Evolutionary conservation across 257 asterid genomes (phyloP), one percentile per base, ranked within the genome.

Genomic region (Ilex asprella): DNA sequence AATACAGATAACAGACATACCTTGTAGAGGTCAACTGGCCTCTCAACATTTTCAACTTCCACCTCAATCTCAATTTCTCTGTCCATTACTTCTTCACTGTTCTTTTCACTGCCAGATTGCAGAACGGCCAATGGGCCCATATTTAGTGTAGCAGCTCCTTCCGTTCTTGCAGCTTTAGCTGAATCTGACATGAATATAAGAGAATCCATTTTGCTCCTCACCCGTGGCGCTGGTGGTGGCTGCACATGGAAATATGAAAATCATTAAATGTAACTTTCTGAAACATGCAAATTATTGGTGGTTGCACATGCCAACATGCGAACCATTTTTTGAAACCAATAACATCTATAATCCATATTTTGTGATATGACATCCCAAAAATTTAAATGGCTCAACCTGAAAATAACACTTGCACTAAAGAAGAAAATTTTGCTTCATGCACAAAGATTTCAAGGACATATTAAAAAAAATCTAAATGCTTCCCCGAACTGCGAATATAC

Each of bases 21-120:
- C 85, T 92, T 92, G 75, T 89, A 92, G 21, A 92, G 83, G 78
- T 92, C 98, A 53, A 92, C 91, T 49, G 97, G 98, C 78, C 97
- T 88, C 77, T 89, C 95, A 11, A 88, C 74, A 65, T 84, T 88
- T 82, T 73, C 88, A 31, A 72, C 83, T 71, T 79, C 88, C 74
- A 78, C 80, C 49, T 81, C 85, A 62, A 39, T 73, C 76, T 81
- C 79, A 35, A 63, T 60, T 72, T 76, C 89, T 66, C 74, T 77
- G 55, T 72, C 81, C 2, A 49, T 61, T 65, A 68, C 49, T 63
- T 76, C 86, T 51, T 51, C 61, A 53, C 62, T 72, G 77, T 64
- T 69, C 35, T 67, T 81, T 30, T 65, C 59, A 52, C 53, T 58
- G 47, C 67, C 67, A 56, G 2, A 32, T 74, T 68, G 78, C 54